These are phyloP conservation scores for Juncus inflexus DNA, from an alignment of 176 grass and related monocot genomes.

Conservation along the genomic window DNA sequence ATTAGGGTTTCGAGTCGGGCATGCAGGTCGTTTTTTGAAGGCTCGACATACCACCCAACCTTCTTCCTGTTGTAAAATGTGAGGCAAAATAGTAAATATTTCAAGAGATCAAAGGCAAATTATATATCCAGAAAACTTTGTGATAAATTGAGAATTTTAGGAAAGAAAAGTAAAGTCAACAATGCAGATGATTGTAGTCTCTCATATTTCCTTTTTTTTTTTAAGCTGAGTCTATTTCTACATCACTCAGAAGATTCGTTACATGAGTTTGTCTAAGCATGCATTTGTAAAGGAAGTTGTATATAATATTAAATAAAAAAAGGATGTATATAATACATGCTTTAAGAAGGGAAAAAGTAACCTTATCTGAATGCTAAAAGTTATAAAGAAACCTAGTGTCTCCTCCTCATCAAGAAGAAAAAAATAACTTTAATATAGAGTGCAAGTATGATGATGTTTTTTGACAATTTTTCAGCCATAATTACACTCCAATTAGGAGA, in stretches of 20 bases:
- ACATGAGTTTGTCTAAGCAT: slow-evolving; percentile 21
- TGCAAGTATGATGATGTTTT: neutral
- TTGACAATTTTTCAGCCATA: neutral
- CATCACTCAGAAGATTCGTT: slow-evolving; percentile 17
- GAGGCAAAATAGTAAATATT: neutral
- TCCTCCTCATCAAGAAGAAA: neutral
- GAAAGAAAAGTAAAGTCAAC: neutral
- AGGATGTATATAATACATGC: neutral
- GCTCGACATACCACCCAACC: slow-evolving; percentile 95
- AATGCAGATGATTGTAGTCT: neutral
- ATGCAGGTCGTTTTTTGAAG: slow-evolving; percentile 83
- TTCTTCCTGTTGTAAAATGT: slow-evolving; percentile 66
- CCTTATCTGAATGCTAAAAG: slow-evolving; percentile 1
- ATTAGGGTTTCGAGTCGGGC: slow-evolving; percentile 36
- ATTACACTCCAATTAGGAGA: neutral
- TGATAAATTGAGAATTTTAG: neutral
- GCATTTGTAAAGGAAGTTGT: slow-evolving; percentile 8
- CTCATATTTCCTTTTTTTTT: neutral
- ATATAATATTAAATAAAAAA: slow-evolving; percentile 7
- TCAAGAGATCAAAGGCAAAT: neutral
- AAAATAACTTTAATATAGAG: neutral
- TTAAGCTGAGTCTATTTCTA: neutral
- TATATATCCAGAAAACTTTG: neutral
- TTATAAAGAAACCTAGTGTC: neutral
- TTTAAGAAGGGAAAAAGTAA: slow-evolving; percentile 5